These are phyloP conservation scores for Papiliotrema terrestris DNA, from an alignment of 1,284 basidiomycete species.

Conservation along the genomic window DNA sequence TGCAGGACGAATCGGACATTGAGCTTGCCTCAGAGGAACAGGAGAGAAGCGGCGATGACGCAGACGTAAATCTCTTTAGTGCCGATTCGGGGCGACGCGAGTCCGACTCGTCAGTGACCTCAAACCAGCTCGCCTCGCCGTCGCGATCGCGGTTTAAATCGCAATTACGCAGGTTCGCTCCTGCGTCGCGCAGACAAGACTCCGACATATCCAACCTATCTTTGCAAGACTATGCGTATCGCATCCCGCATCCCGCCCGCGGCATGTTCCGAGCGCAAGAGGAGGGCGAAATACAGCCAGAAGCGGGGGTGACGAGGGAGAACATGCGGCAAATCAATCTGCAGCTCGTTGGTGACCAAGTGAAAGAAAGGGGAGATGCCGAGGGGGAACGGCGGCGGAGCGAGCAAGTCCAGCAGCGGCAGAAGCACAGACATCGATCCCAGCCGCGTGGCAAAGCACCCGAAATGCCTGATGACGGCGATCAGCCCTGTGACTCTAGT, in stretches of 20 bases:
- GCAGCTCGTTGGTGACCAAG: background rate
- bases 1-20: background rate
- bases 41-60: too few species aligned
- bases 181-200: slow-evolving; percentile 27
- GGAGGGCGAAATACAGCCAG: background rate
- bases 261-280: slow-evolving; percentile 2
- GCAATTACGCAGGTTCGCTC: slow-evolving; percentile 1
- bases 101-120: too few species aligned
- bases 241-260: background rate
- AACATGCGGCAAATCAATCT: slow-evolving; percentile 4
- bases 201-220: slow-evolving; percentile 35
- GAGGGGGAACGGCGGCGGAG: background rate
- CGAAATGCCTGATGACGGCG: background rate
- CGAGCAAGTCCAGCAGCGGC: background rate
- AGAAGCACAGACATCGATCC: too few species aligned
- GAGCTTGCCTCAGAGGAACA: too few species aligned
- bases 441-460: background rate
- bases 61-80: too few species aligned
- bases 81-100: too few species aligned
- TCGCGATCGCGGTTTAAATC: too few species aligned
- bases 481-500: background rate
- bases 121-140: too few species aligned
- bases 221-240: background rate
- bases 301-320: slow-evolving; percentile 1
- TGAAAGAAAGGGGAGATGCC: background rate